Conservation (phyloP, 306 rosid species). For the Corylus avellana region DNA sequence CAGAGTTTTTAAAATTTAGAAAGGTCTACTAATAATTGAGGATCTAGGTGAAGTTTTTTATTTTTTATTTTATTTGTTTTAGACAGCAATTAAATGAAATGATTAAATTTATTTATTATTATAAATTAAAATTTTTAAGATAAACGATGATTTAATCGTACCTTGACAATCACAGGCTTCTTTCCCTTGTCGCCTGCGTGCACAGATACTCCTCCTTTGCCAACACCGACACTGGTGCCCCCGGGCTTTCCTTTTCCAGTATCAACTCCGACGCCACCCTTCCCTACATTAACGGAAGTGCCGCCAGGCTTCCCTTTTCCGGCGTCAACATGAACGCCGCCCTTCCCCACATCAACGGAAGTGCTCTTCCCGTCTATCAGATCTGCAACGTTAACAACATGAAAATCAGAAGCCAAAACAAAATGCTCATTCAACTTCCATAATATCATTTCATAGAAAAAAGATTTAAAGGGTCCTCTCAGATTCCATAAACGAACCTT, state of each 20-base stretch:
- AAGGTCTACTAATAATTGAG: too few relatives aligned
- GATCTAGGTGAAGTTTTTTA: too few relatives aligned
- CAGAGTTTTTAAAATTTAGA: too few relatives aligned
- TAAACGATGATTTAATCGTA: too few relatives aligned
- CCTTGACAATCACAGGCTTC: conserved; percentile 35
- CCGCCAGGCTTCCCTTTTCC: conserved; percentile 38
- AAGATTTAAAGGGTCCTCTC: not conserved
- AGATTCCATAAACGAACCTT: conserved; percentile 37
- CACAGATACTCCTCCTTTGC: conserved; percentile 74
- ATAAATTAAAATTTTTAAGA: too few relatives aligned
- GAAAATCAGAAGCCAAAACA: not conserved
- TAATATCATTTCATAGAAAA: not conserved
- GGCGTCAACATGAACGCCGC: conserved; percentile 34
- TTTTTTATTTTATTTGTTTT: too few relatives aligned
- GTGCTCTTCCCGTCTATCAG: conserved; percentile 60
- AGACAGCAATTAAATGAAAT: too few relatives aligned
- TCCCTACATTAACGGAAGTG: conserved; percentile 35
- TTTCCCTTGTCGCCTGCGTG: conserved; percentile 57
- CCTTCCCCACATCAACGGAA: conserved; percentile 42
- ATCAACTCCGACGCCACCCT: conserved; percentile 33
- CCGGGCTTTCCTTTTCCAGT: conserved; percentile 38
- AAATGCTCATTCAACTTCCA: not conserved
- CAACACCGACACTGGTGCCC: conserved; percentile 42
- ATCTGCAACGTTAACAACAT: conserved; percentile 33
- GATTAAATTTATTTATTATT: too few relatives aligned